These are phyloP conservation scores for Lichenothelia convexa DNA, from an alignment of 495 filamentous ascomycete species.

Conservation along the genomic window DNA sequence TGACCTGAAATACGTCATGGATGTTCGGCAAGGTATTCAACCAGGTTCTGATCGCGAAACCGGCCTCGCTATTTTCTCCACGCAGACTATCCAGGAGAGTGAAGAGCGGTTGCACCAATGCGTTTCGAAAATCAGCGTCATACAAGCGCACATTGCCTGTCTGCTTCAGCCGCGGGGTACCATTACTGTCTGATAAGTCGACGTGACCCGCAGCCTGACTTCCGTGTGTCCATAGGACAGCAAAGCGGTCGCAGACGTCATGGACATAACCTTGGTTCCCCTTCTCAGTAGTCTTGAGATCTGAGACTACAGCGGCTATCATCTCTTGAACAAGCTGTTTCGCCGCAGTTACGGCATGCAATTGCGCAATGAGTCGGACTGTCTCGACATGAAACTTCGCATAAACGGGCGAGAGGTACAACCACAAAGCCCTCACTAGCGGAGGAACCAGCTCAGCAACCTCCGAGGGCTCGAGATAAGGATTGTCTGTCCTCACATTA, in stretches of 20 bases:
- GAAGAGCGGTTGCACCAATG: slow-evolving; percentile 69
- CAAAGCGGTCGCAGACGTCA: slow-evolving; percentile 8
- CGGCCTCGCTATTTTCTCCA: slow-evolving; percentile 55
- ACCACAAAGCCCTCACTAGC: slow-evolving; percentile 56
- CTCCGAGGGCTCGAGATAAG: slow-evolving; percentile 12
- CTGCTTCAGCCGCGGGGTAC: no score
- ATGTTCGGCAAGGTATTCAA: slow-evolving; percentile 54
- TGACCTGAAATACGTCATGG: slow-evolving; percentile 27
- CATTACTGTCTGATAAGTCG: no score
- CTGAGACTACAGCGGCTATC: slow-evolving; percentile 37
- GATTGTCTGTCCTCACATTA: not conserved
- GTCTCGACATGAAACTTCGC: slow-evolving; percentile 90
- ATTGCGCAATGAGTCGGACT: slow-evolving; percentile 65
- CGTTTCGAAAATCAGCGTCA: slow-evolving; percentile 37
- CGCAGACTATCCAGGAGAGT: slow-evolving; percentile 62
- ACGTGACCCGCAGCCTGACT: no score
- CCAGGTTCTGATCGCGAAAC: slow-evolving; percentile 64
- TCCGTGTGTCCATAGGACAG: slow-evolving; percentile 21
- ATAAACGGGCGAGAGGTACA: slow-evolving; percentile 54
- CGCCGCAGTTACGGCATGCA: slow-evolving; percentile 48
- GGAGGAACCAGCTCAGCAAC: slow-evolving; percentile 46
- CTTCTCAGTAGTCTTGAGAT: not conserved
- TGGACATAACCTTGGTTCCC: not conserved
- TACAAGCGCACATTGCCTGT: no score
- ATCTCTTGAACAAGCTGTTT: slow-evolving; percentile 56